Evolutionary conservation across 441 rosid species (phyloP).

Genomic region (Bruguiera hainesii): DNA sequence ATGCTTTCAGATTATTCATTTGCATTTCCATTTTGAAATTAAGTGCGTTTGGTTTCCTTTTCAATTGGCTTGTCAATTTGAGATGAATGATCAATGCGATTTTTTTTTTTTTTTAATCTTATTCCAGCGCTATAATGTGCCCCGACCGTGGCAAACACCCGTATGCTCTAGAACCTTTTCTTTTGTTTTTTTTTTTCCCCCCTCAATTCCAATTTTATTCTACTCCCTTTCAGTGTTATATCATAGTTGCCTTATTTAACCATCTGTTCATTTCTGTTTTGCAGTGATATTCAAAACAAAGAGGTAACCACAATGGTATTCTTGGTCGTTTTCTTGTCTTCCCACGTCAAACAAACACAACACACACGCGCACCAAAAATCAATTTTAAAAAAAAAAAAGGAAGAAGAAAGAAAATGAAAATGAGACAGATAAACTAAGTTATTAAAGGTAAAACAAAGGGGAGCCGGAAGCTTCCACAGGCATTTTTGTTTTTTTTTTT

Average conservation of each 20-base stretch:
- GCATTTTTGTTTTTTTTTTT: too few species aligned
- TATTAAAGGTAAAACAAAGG: too few species aligned
- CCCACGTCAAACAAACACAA: too few species aligned
- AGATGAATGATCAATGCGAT: too few species aligned
- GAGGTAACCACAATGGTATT: constrained; percentile 38
- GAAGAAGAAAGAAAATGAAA: too few species aligned
- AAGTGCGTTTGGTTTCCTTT: background rate
- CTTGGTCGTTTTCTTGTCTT: constrained; percentile 22
- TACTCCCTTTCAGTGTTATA: background rate
- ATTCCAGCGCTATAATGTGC: constrained; percentile 31
- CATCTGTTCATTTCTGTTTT: background rate
- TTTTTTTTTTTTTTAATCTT: background rate
- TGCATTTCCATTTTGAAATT: background rate
- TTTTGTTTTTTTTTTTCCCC: background rate
- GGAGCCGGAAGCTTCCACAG: too few species aligned
- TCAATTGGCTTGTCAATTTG: background rate
- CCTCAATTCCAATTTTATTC: too few species aligned
- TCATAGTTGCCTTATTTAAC: background rate
- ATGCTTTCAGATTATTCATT: background rate
- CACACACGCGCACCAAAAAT: too few species aligned
- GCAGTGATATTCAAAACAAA: constrained; percentile 48
- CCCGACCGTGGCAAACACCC: constrained; percentile 33
- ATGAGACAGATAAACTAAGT: too few species aligned
- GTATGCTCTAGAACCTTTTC: constrained; percentile 20
- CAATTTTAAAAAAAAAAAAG: too few species aligned